A percentile compares a stretch with the other conserved stretches of the same genome.
Evolutionary conservation across 495 filamentous ascomycete species (phyloP).

Genomic region (Bombardia bombarda): DNA sequence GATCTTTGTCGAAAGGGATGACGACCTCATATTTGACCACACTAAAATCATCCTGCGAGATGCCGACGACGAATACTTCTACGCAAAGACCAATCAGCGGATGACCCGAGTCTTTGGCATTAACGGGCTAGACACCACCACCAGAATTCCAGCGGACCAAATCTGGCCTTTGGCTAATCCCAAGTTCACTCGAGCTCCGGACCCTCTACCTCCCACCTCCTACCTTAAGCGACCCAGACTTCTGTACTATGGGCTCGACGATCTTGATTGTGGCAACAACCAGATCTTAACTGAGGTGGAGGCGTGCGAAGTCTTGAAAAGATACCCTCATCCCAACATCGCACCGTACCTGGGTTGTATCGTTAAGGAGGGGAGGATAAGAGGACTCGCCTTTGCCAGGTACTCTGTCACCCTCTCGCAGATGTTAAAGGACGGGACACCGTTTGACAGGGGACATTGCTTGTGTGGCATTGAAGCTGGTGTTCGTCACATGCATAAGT

Average conservation of each 20-base stretch:
- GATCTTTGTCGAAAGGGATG: slow-evolving; percentile 2
- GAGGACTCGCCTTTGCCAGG: slow-evolving; percentile 3
- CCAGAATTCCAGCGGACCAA: background rate
- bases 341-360: background rate
- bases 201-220: background rate
- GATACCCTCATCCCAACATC: slow-evolving; percentile 3
- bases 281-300: background rate
- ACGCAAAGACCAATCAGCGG: slow-evolving; percentile 1
- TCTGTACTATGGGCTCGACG: background rate
- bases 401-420: background rate
- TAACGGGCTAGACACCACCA: background rate
- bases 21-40: slow-evolving; percentile 1
- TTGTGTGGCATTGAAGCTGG: background rate
- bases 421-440: background rate
- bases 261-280: background rate
- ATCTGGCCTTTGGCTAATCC: background rate
- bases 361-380: background rate
- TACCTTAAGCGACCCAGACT: background rate
- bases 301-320: background rate
- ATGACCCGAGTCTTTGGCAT: background rate
- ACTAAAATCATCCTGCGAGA: slow-evolving; percentile 2
- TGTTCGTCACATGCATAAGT: slow-evolving; percentile 25
- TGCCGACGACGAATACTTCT: slow-evolving; percentile 4
- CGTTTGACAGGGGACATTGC: background rate
- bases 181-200: background rate